Base-by-base conservation (phyloP, 2,329 filamentous ascomycete species). In the Helotiales sp. region DNA sequence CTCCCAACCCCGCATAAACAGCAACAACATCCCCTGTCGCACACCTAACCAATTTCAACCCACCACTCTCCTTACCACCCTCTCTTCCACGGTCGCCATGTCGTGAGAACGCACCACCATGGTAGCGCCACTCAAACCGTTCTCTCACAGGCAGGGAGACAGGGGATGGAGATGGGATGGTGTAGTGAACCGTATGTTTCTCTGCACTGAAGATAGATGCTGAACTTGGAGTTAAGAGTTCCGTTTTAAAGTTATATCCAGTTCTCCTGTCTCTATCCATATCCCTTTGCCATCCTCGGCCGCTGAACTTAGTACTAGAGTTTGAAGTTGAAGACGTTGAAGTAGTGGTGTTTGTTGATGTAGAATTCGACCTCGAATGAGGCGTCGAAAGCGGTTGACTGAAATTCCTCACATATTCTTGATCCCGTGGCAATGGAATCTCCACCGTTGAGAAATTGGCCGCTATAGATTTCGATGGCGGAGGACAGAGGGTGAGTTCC, bases 401-500 rank as follows among this genome's bases (percentile, higher is more conserved):
- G 3, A 48, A 12, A 22, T n/a, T n/a, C n/a, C n/a, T n/a, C n/a
- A n/a, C n/a, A n/a, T n/a, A n/a, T n/a, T n/a, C n/a, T n/a, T n/a
- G n/a, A n/a, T n/a, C n/a, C n/a, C n/a, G n/a, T n/a, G n/a, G n/a
- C n/a, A n/a, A n/a, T n/a, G n/a, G n/a, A n/a, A n/a, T n/a, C n/a
- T 44, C 40, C 1, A 53, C 52, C 1, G 53, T 52, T 12, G 53
- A 52, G 36, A 55, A 56, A 15, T 52, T 59, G 13, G 54, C 46
- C 19, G 42, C 36, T 34, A 29, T 34, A 17, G 55, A 54, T 44
- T 49, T 54, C 24, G 54, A 59, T 6, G 58, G 50, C 29, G 58
- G 58, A 7, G 66, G 66, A 44, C 63, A 67, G 22, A 67, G 62
- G 2, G 64, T 67, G 17, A 69, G 67, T 29, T 67, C 63, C 30